Conservation (phyloP, 495 filamentous ascomycete genomes). For the Trichocladium uniseriatum region DNA sequence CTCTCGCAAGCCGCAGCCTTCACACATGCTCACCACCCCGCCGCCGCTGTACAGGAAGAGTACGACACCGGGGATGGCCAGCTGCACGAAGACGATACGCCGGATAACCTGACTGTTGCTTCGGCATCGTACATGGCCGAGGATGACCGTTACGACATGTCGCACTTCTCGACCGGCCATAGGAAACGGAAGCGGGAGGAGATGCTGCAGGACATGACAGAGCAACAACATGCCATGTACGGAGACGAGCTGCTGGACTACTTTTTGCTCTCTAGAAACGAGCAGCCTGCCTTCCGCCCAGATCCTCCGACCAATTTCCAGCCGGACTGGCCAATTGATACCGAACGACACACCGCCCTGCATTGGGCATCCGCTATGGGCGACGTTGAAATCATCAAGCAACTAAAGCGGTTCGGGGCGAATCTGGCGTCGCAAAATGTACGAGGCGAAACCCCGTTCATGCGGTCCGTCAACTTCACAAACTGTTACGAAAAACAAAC, state of each 20-base stretch:
- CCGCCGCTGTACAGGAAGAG: slow-evolving; percentile 31
- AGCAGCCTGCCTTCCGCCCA: slow-evolving; percentile 57
- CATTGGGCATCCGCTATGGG: slow-evolving; percentile 99
- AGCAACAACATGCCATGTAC: slow-evolving; percentile 81
- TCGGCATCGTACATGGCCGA: slow-evolving; percentile 77
- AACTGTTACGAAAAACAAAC: slow-evolving; percentile 89
- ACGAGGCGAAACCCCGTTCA: slow-evolving; percentile 85
- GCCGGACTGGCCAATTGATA: slow-evolving; percentile 80
- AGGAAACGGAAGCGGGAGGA: slow-evolving; percentile 74
- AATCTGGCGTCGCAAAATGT: slow-evolving; percentile 56
- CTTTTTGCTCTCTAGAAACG: slow-evolving; percentile 72
- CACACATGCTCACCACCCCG: slow-evolving; percentile 24
- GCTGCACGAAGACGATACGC: slow-evolving; percentile 71
- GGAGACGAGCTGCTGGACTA: slow-evolving; percentile 90
- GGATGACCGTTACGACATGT: slow-evolving; percentile 60
- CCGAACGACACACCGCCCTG: slow-evolving; percentile 77
- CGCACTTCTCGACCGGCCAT: slow-evolving; percentile 55
- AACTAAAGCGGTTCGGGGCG: slow-evolving; percentile 69
- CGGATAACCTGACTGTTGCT: slow-evolving; percentile 68
- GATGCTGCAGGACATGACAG: slow-evolving; percentile 53
- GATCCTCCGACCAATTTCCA: slow-evolving; percentile 74
- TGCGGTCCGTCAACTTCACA: slow-evolving; percentile 89
- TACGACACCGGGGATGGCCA: slow-evolving; percentile 43
- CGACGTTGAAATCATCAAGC: slow-evolving; percentile 79
- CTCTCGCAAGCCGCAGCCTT: slow-evolving; percentile 11